phyloP scores from a whole-genome alignment of 768 basidiomycete species.

The Cystobasidium tubakii region DNA sequence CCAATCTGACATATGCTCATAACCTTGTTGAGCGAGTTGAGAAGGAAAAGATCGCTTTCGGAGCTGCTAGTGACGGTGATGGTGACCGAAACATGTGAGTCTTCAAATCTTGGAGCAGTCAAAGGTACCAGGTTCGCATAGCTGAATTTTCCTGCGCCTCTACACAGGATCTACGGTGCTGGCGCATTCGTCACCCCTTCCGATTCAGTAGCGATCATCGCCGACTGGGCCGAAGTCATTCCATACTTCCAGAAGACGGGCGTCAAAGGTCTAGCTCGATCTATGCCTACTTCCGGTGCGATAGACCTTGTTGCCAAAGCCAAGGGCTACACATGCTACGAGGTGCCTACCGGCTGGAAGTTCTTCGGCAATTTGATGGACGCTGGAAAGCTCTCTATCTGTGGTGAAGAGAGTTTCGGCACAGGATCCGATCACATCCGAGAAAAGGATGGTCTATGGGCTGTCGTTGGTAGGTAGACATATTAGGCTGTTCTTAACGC shows the following conservation, averaged over 20 bases:
- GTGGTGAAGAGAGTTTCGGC: constrained; percentile 97
- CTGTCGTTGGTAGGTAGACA: constrained; percentile 70
- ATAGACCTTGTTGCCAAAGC: constrained; percentile 93
- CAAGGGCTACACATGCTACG: constrained; percentile 85
- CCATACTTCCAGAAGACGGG: constrained; percentile 88
- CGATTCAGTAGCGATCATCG: constrained; percentile 97
- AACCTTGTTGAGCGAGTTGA: constrained; percentile 88
- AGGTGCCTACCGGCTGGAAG: constrained; percentile 99
- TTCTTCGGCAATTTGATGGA: constrained; percentile 99
- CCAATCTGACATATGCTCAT: constrained; percentile 95
- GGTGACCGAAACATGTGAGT: constrained; percentile 87
- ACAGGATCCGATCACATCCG: constrained; percentile 99
- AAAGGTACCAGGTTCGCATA: too few species aligned
- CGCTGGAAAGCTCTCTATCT: constrained; percentile 92
- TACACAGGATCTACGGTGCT: constrained; percentile 94
- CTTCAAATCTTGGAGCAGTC: too few species aligned
- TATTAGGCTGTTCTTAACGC: not conserved
- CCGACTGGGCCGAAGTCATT: constrained; percentile 82
- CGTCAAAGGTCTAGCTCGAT: constrained; percentile 88
- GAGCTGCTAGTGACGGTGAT: constrained; percentile 94
- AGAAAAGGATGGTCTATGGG: constrained; percentile 99
- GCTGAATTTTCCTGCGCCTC: not conserved
- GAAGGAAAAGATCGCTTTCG: constrained; percentile 74
- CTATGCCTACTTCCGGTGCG: constrained; percentile 96
- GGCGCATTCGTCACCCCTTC: constrained; percentile 96